phyloP scores from a whole-genome alignment of 768 basidiomycete genomes.

The Agrocybe pediades region DNA sequence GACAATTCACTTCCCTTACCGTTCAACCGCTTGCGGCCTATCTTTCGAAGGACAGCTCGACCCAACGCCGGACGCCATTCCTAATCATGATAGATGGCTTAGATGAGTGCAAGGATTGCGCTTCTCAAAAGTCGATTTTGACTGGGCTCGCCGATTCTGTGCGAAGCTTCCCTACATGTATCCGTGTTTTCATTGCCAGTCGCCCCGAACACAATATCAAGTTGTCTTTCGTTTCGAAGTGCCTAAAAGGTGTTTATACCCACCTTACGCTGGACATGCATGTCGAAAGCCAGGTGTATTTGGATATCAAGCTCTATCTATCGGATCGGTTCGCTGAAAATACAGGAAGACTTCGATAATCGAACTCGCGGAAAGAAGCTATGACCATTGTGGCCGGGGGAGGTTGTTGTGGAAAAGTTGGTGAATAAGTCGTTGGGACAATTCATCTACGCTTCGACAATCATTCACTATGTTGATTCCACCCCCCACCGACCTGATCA shows the following conservation, averaged over 20 bases:
- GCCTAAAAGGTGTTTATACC: neutral
- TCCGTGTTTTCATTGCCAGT: neutral
- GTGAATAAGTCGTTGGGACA: conserved; percentile 13
- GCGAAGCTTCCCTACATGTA: neutral
- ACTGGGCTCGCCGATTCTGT: too few species aligned
- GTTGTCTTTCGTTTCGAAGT: neutral
- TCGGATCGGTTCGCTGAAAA: neutral
- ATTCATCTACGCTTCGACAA: conserved; percentile 18
- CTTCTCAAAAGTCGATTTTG: neutral
- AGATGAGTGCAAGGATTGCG: neutral
- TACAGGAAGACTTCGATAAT: neutral
- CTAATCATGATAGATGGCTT: neutral
- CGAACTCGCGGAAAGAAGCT: neutral
- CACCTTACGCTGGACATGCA: neutral
- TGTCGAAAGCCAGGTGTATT: neutral
- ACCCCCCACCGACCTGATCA: conserved; percentile 4
- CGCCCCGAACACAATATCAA: neutral
- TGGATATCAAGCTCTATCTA: neutral
- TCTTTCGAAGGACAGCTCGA: too few species aligned
- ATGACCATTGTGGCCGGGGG: neutral
- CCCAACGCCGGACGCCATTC: too few species aligned
- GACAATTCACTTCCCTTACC: too few species aligned
- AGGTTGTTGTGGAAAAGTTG: neutral
- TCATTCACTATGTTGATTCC: conserved; percentile 12
- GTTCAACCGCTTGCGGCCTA: too few species aligned